phyloP scores from a whole-genome alignment of 805 yeast genomes.

The Cyberlindnera euphorbiiphila region DNA sequence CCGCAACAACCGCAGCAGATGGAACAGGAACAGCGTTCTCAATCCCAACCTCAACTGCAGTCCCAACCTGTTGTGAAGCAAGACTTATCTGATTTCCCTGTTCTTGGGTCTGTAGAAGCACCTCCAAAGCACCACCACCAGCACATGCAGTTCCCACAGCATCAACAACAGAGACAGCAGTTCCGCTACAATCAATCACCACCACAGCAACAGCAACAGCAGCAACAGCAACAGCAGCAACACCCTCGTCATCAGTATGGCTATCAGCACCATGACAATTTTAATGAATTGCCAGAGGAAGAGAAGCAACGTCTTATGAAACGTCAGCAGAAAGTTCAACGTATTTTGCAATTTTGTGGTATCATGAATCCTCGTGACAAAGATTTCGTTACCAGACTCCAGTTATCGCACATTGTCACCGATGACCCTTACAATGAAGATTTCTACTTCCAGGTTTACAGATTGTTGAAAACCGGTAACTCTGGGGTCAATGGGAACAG shows the following conservation, averaged over 20 bases:
- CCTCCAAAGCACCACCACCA: conserved; percentile 12
- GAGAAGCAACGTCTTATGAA: conserved; percentile 63
- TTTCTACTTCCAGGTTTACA: conserved; percentile 90
- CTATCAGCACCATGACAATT: conserved; percentile 29
- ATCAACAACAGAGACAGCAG: conserved; percentile 6
- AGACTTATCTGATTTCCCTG: too few species aligned
- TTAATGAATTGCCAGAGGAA: conserved; percentile 56
- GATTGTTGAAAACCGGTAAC: conserved; percentile 57
- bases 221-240: conserved; percentile 18
- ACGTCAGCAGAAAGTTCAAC: conserved; percentile 71
- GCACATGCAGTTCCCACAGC: conserved; percentile 14
- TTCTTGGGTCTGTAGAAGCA: neutral
- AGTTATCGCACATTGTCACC: conserved; percentile 90
- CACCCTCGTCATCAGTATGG: conserved; percentile 28
- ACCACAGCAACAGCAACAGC: conserved; percentile 21
- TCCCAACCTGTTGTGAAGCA: too few species aligned
- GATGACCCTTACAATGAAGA: conserved; percentile 98
- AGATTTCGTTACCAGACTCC: conserved; percentile 91
- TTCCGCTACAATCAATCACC: conserved; percentile 11
- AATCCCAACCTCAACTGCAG: conserved; percentile 21
- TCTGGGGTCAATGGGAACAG: conserved; percentile 55
- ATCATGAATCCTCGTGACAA: conserved; percentile 97
- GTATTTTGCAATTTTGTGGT: conserved; percentile 80
- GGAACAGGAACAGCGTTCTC: conserved; percentile 14
- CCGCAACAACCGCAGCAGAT: conserved; percentile 17